Base-by-base conservation (phyloP, 2,329 filamentous ascomycete genomes). In the Trichoderma polysporum region DNA sequence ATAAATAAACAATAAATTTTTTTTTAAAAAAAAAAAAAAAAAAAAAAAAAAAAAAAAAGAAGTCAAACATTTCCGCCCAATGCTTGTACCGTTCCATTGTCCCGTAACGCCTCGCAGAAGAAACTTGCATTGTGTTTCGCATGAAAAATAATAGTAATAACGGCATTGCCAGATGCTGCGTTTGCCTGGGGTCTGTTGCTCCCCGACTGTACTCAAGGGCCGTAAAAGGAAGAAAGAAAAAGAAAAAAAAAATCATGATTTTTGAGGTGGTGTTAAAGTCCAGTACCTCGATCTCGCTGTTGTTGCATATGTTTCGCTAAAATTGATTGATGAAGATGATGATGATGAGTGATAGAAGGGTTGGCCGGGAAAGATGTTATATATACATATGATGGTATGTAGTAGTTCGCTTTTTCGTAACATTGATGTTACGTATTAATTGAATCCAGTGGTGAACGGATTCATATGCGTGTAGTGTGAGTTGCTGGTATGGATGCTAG, bases 41-140 rank as follows among this genome's bases (percentile, higher is more conserved):
- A 41, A 45, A 64, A 13, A 27, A 33, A 56, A 64, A 29, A 66
- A 66, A 27, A 68, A 27, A 58, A 59, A 65, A 41, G 19, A 25
- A 33, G 41, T 53, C 53, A 64, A 64, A 47, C 59, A 64, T 58
- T n/a, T 53, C 39, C 66, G 31, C 66, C 66, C 37, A 12, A 67
- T 67, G 66, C 59, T 64, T 67, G 37, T 29, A 53, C 47, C 56
- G 19, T 61, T 49, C 37, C 61, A 22, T 56, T 50, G 39, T 45
- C 41, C 66, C 66, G 59, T 64, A 67, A 67, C 66, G 66, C 66
- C 66, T 67, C 52, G 66, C 66, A 64, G 59, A 66, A 56, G 47
- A 54, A 37, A 53, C 61, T 59, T 49, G 41, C 53, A 35, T 45
- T 64, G 41, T 67, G 57, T 47, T 57, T 68, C 60, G 45, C 59